Percentiles rank a stretch among this genome's conserved stretches.
Conservation (phyloP, 148 eudicot species). For the Rheum nobile region DNA sequence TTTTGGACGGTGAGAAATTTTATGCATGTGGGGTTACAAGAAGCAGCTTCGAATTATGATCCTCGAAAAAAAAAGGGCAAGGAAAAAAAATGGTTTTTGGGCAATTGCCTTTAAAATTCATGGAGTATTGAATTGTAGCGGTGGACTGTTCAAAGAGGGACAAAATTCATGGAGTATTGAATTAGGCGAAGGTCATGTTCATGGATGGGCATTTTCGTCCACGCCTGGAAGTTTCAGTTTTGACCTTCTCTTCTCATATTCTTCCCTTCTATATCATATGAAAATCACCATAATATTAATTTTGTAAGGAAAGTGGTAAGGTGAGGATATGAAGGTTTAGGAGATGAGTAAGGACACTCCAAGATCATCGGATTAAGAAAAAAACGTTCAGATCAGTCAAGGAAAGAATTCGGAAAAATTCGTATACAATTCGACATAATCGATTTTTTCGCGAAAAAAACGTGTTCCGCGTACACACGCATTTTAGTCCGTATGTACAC, state of each 20-base stretch:
- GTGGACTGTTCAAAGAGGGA: background rate
- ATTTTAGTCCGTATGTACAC: too few relatives aligned
- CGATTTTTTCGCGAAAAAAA: too few relatives aligned
- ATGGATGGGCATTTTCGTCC: background rate
- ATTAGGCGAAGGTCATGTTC: background rate
- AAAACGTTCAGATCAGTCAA: too few relatives aligned
- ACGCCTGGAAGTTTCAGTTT: background rate
- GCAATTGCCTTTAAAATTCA: background rate
- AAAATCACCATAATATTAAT: too few relatives aligned
- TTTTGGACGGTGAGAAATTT: background rate
- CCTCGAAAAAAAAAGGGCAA: background rate
- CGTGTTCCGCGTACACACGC: too few relatives aligned
- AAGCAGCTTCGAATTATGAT: background rate
- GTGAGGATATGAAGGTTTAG: too few relatives aligned
- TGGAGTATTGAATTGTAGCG: background rate
- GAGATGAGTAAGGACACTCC: too few relatives aligned
- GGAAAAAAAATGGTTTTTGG: background rate
- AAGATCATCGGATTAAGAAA: too few relatives aligned
- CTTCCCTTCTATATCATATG: too few relatives aligned
- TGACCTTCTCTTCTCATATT: background rate
- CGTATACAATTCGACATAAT: too few relatives aligned
- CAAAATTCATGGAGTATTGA: background rate
- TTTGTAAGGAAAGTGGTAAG: too few relatives aligned
- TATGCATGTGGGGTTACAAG: background rate
- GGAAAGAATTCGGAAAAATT: too few relatives aligned